Evolutionary conservation across 495 filamentous ascomycete species (phyloP).

Genomic region (Penicillium manginii): DNA sequence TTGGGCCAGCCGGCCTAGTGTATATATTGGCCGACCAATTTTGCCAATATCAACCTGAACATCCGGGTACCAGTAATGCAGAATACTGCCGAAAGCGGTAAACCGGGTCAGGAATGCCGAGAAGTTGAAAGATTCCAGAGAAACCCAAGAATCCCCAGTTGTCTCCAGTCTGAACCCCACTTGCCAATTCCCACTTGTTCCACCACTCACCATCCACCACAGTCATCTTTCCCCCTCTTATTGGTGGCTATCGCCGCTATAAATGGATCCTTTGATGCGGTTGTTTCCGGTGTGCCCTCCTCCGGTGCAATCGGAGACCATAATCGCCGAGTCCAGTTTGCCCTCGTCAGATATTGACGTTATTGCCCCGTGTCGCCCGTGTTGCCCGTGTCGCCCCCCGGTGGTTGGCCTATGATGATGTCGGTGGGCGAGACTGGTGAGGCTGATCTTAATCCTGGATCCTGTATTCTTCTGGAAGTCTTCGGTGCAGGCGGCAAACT

Average conservation of each 20-base stretch:
- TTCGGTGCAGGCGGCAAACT: slow-evolving; percentile 1
- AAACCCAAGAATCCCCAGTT: not conserved
- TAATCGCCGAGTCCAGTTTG: too few species aligned
- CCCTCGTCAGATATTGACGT: slow-evolving; percentile 3
- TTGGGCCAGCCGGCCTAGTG: slow-evolving; percentile 58
- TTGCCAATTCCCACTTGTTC: not conserved
- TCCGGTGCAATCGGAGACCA: slow-evolving; percentile 9
- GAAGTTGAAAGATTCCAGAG: not conserved
- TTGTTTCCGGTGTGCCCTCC: slow-evolving; percentile 9
- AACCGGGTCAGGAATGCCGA: slow-evolving; percentile 10
- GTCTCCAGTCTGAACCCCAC: too few species aligned
- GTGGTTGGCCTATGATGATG: not conserved
- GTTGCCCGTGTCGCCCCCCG: too few species aligned
- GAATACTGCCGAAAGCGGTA: not conserved
- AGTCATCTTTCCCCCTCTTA: not conserved
- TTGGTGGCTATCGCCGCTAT: not conserved
- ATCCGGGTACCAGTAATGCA: too few species aligned
- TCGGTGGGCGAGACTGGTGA: not conserved
- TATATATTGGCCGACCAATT: slow-evolving; percentile 1
- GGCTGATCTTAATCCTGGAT: not conserved
- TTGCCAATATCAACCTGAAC: not conserved
- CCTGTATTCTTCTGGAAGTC: slow-evolving; percentile 3
- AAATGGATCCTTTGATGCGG: not conserved
- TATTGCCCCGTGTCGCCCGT: not conserved
- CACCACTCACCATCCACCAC: not conserved